Conservation (phyloP, 2,329 filamentous ascomycete species). For the Zasmidium citrigriseum region DNA sequence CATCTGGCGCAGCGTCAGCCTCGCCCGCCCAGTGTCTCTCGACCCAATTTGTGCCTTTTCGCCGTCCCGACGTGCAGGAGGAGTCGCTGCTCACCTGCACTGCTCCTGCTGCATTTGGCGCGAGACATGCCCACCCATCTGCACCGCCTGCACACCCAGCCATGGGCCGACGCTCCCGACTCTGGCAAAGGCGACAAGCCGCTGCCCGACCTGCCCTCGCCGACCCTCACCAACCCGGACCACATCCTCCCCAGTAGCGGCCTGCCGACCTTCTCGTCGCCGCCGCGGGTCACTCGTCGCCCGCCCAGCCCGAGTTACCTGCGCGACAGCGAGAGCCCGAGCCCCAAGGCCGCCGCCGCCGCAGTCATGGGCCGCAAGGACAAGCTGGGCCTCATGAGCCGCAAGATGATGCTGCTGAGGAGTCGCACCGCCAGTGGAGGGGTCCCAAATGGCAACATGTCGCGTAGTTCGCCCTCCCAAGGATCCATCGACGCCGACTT, state of each 20-base stretch:
- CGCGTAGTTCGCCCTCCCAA: conserved; percentile 10
- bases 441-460: neutral
- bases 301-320: conserved; percentile 34
- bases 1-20: neutral
- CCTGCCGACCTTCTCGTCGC: conserved; percentile 18
- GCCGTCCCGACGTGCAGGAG: too few species aligned
- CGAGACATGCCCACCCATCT: conserved; percentile 11
- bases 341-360: conserved; percentile 4
- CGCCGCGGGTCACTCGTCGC: conserved; percentile 19
- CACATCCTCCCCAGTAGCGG: conserved; percentile 80
- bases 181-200: conserved; percentile 30
- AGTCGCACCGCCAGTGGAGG: conserved; percentile 28
- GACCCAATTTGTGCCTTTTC: too few species aligned
- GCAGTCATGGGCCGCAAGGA: conserved; percentile 29
- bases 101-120: neutral
- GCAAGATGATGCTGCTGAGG: conserved; percentile 35
- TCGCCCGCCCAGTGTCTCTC: too few species aligned
- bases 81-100: neutral
- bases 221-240: conserved; percentile 88
- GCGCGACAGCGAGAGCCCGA: conserved; percentile 16
- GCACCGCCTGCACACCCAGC: conserved; percentile 14
- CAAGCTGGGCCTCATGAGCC: conserved; percentile 32
- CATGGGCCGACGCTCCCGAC: conserved; percentile 1
- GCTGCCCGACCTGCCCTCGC: conserved; percentile 63
- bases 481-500: conserved; percentile 15